A percentile compares a stretch with the other conserved stretches of the same genome.
Evolutionary conservation across 768 basidiomycete genomes (phyloP).

Genomic region (Daedalea quercina): DNA sequence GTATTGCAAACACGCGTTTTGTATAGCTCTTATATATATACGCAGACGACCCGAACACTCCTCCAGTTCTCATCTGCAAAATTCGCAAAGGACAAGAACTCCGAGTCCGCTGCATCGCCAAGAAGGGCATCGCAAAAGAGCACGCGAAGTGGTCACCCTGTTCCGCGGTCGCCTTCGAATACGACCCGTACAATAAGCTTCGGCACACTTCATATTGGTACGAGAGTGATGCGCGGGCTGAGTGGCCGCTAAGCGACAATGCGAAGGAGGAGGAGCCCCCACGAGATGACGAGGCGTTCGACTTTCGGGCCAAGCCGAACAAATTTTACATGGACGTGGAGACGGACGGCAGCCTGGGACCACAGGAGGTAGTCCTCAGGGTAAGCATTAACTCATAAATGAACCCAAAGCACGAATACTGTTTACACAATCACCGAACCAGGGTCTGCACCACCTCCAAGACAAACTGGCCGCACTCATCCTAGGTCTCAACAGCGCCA

Average conservation of each 20-base stretch:
- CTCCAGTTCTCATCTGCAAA: constrained; percentile 83
- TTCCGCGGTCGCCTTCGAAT: constrained; percentile 92
- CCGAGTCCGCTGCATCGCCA: constrained; percentile 78
- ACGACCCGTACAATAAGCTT: constrained; percentile 96
- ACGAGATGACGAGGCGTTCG: constrained; percentile 77
- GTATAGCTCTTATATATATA: constrained; percentile 1
- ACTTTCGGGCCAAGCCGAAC: constrained; percentile 80
- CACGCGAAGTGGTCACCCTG: constrained; percentile 99
- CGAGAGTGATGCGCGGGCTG: constrained; percentile 70
- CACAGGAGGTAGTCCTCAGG: constrained; percentile 87
- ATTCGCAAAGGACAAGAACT: constrained; percentile 93
- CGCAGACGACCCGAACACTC: constrained; percentile 50
- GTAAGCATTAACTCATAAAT: no score
- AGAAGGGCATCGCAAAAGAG: constrained; percentile 97
- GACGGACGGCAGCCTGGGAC: constrained; percentile 83
- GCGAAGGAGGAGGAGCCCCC: constrained; percentile 77
- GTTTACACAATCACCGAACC: no score
- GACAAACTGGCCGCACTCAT: constrained; percentile 77
- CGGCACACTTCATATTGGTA: constrained; percentile 96
- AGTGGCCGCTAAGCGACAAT: constrained; percentile 92
- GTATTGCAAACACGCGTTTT: neutral
- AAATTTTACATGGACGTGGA: constrained; percentile 96
- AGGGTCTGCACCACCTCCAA: constrained; percentile 77
- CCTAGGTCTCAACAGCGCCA: constrained; percentile 51
- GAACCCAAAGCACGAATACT: no score